Percentiles rank a stretch among this genome's conserved stretches.
Evolutionary conservation across 148 eudicot species (phyloP).

Genomic region (Rhododendron kiyosumense): DNA sequence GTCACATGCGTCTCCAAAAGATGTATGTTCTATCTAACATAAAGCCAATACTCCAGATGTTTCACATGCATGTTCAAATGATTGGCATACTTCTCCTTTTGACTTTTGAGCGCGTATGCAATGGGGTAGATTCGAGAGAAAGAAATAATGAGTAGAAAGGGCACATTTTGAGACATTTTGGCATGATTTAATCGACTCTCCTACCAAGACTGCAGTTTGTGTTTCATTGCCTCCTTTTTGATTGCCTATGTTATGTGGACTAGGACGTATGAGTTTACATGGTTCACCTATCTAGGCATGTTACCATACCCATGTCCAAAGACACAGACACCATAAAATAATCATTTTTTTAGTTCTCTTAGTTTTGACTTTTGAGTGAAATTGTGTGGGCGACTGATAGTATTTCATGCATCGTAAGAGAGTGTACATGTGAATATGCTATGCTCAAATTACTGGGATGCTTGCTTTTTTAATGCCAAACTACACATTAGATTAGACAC

Average conservation of each 20-base stretch:
- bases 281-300: not conserved
- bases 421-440: not conserved
- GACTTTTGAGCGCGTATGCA: not conserved
- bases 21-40: not conserved
- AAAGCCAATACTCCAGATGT: not conserved
- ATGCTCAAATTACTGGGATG: not conserved
- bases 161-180: not conserved
- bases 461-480: not conserved
- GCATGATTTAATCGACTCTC: not conserved
- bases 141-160: not conserved
- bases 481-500: not conserved
- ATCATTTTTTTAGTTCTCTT: not conserved
- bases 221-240: not conserved
- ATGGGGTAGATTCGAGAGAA: not conserved
- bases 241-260: not conserved
- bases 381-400: not conserved
- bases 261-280: not conserved
- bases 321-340: not conserved
- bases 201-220: not conserved
- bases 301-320: not conserved
- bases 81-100: not conserved
- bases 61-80: not conserved
- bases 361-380: not conserved
- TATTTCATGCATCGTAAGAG: not conserved
- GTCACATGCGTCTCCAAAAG: not conserved